Evolutionary conservation across 164 flowering plant species (phyloP), one percentile per base, ranked within the genome.

Genomic region (Tinospora cordifolia): DNA sequence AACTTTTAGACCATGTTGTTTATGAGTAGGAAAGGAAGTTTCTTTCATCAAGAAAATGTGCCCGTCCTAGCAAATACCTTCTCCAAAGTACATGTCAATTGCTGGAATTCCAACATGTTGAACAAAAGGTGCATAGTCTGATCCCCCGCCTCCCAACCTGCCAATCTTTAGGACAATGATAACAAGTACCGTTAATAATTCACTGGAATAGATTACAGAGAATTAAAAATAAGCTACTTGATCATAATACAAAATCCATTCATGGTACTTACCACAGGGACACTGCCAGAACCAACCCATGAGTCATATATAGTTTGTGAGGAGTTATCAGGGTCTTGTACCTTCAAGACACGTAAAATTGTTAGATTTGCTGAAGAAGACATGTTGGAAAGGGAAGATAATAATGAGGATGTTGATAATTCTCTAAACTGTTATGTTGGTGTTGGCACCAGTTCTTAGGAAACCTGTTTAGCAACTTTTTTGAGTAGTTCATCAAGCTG

Each of bases 21-120:
- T 41, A 0, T 41, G 4, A 41, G 11, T 8, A 12, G 46, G 9
- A 40, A 40, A 40, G 44, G 44, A 40, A 4, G 9, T 41, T 8
- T 41, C 4, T 41, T 12, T 8, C 46, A 41, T 41, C 11, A 41
- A 12, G n/a, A 49, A 49, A 49, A 17, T 49, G 57, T 10, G 17
- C 57, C 13, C 0, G 57, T 17, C 11, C n/a, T 49, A 13, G n/a
- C 17, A 49, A 17, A 17, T 81, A 88, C 95, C 92, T 73, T 58
- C 78, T 62, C 89, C 92, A 77, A 81, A 88, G 65, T 63, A 66
- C 74, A 90, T 77, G 66, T 85, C 89, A 63, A 80, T 78, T 62
- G 88, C 73, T 68, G 95, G 89, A 79, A 85, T 71, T 65, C 95
- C 92, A 36, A 88, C 75, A 73, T 90, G 92, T 72, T 90, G 95